Evolutionary conservation across 1,284 basidiomycete genomes (phyloP).

Genomic region (Cryptococcus jaspeensis): DNA sequence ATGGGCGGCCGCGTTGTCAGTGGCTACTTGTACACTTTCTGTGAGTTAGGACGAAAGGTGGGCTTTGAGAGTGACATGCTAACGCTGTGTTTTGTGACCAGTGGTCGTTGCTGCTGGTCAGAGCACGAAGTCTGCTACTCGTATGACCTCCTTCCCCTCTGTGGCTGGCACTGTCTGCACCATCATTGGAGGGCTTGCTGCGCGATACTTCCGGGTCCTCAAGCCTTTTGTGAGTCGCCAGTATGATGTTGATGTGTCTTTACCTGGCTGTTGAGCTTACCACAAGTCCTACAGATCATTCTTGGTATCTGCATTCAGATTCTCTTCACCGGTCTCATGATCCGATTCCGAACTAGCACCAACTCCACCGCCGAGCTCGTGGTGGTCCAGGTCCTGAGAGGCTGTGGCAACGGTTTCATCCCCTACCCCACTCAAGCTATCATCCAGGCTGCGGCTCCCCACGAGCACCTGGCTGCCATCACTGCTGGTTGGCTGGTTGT

Average conservation of each 20-base stretch:
- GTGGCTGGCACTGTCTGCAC: slow-evolving; percentile 37
- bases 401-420: slow-evolving; percentile 39
- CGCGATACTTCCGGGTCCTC: slow-evolving; percentile 30
- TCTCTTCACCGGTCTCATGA: slow-evolving; percentile 43
- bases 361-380: slow-evolving; percentile 38
- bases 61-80: too few species aligned
- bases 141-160: slow-evolving; percentile 32
- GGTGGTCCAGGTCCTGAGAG: slow-evolving; percentile 41
- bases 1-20: slow-evolving; percentile 40
- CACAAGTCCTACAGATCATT: too few species aligned
- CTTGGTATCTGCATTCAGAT: slow-evolving; percentile 38
- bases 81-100: too few species aligned
- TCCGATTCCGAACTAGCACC: slow-evolving; percentile 36
- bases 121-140: slow-evolving; percentile 30
- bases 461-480: slow-evolving; percentile 45
- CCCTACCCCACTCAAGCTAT: slow-evolving; percentile 44
- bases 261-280: too few species aligned
- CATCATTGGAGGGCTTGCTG: slow-evolving; percentile 26
- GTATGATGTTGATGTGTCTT: too few species aligned
- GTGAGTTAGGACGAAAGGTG: too few species aligned
- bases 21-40: slow-evolving; percentile 39
- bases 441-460: slow-evolving; percentile 43
- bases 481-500: slow-evolving; percentile 43
- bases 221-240: too few species aligned
- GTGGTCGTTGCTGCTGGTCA: slow-evolving; percentile 31